phyloP scores from a whole-genome alignment of 2,329 filamentous ascomycete genomes.

The Penicillium sp. region DNA sequence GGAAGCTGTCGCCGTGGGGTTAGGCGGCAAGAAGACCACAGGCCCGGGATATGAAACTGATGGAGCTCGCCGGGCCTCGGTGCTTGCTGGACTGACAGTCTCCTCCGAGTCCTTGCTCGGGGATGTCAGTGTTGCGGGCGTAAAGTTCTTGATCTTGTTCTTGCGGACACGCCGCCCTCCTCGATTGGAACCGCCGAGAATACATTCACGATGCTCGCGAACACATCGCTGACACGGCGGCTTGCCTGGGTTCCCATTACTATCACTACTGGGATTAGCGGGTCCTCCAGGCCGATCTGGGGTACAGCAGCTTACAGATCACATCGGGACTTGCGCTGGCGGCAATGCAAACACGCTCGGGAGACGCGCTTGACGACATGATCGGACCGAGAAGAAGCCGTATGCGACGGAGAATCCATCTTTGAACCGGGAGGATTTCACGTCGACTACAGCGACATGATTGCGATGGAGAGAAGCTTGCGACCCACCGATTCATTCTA shows the following conservation, averaged over 20 bases:
- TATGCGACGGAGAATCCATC: conserved; percentile 17
- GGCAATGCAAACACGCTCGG: conserved; percentile 46
- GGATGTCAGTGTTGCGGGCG: conserved; percentile 21
- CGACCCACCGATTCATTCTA: too few relatives aligned
- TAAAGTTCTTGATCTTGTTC: conserved; percentile 41
- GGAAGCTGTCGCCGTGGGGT: conserved; percentile 26
- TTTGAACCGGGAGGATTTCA: neutral
- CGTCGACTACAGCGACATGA: too few relatives aligned
- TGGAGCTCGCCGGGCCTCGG: conserved; percentile 24
- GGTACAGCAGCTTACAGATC: conserved; percentile 42
- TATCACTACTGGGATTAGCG: conserved; percentile 33
- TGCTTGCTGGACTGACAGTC: conserved; percentile 22
- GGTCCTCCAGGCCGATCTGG: conserved; percentile 9
- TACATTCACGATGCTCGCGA: conserved; percentile 53
- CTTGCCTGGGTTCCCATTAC: conserved; percentile 46
- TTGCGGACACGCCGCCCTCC: conserved; percentile 55
- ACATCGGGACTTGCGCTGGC: conserved; percentile 48
- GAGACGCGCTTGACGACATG: conserved; percentile 43
- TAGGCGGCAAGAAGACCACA: conserved; percentile 31
- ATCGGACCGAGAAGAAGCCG: conserved; percentile 19
- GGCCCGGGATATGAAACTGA: conserved; percentile 30
- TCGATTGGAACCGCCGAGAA: conserved; percentile 55
- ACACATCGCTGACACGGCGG: conserved; percentile 55
- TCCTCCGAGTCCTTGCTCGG: conserved; percentile 26
- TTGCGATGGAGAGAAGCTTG: too few relatives aligned